phyloP scores from a whole-genome alignment of 805 yeast genomes.

The Metschnikowia bowlesiae region DNA sequence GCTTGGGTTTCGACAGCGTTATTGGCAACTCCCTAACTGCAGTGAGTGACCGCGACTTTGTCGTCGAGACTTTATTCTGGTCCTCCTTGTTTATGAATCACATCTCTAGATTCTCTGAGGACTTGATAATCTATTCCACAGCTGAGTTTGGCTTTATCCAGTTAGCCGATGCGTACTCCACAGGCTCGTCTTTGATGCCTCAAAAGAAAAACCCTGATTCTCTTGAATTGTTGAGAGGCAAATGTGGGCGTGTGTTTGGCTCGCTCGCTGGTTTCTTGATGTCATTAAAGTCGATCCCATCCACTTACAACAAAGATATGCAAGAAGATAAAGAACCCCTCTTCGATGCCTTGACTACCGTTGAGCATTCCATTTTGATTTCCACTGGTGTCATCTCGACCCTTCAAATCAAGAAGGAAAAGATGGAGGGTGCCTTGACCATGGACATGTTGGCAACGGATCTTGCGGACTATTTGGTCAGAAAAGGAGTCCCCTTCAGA shows the following conservation, averaged over 20 bases:
- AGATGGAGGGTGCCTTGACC: conserved; percentile 84
- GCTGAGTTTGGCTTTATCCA: conserved; percentile 95
- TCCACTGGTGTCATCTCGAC: conserved; percentile 97
- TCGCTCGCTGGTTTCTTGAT: conserved; percentile 91
- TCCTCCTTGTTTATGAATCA: conserved; percentile 92
- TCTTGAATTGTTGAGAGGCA: conserved; percentile 90
- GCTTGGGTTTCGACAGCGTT: conserved; percentile 74
- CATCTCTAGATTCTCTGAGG: conserved; percentile 90
- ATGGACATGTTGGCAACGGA: conserved; percentile 99
- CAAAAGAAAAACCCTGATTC: conserved; percentile 99
- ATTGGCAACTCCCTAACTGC: conserved; percentile 97
- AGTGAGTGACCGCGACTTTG: conserved; percentile 96
- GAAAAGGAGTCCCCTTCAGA: conserved; percentile 98
- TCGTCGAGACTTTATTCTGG: conserved; percentile 95
- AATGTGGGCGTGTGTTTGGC: conserved; percentile 96
- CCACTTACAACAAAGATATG: conserved; percentile 96
- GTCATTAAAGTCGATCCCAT: conserved; percentile 95
- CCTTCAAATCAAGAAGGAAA: conserved; percentile 61
- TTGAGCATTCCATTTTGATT: conserved; percentile 88
- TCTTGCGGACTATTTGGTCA: conserved; percentile 93
- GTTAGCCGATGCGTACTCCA: conserved; percentile 95
- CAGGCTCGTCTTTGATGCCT: conserved; percentile 98
- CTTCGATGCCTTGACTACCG: conserved; percentile 84
- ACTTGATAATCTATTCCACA: conserved; percentile 89
- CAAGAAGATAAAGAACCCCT: conserved; percentile 99